These are phyloP conservation scores for Prinsepia uniflora DNA, from an alignment of 306 rosid species.

Conservation along the genomic window DNA sequence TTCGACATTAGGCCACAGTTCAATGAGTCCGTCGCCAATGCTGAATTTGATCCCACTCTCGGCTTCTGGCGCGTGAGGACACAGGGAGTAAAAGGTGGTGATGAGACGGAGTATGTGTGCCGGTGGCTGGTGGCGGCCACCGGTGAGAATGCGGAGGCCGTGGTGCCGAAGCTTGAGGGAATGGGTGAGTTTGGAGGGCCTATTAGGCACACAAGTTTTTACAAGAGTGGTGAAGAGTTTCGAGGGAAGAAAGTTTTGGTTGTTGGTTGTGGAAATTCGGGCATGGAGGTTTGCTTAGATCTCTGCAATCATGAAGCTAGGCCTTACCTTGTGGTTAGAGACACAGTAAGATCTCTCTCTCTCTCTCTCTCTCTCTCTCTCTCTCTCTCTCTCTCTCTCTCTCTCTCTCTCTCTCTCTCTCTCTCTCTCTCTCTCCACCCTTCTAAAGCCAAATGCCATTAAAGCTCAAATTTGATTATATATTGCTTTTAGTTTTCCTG, in stretches of 20 bases:
- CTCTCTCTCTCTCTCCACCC: background rate
- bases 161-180: conserved; percentile 58
- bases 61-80: conserved; percentile 54
- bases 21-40: conserved; percentile 48
- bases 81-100: background rate
- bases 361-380: background rate
- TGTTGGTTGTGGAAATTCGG: conserved; percentile 93
- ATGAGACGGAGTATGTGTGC: conserved; percentile 46
- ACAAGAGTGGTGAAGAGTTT: conserved; percentile 64
- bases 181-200: conserved; percentile 41
- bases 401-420: background rate
- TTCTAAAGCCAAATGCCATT: background rate
- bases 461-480: background rate
- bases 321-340: conserved; percentile 78
- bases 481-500: background rate
- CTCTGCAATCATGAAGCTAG: conserved; percentile 66
- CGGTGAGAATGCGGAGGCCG: conserved; percentile 87
- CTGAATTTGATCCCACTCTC: conserved; percentile 40
- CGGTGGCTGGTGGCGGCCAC: conserved; percentile 79
- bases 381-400: background rate
- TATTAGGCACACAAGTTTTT: conserved; percentile 62
- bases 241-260: conserved; percentile 64
- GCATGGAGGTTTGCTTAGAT: conserved; percentile 92
- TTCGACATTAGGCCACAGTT: conserved; percentile 50
- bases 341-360: conserved; percentile 47